These are phyloP conservation scores for Scheffersomyces titani DNA, from an alignment of 1,139 yeast species.

Conservation along the genomic window DNA sequence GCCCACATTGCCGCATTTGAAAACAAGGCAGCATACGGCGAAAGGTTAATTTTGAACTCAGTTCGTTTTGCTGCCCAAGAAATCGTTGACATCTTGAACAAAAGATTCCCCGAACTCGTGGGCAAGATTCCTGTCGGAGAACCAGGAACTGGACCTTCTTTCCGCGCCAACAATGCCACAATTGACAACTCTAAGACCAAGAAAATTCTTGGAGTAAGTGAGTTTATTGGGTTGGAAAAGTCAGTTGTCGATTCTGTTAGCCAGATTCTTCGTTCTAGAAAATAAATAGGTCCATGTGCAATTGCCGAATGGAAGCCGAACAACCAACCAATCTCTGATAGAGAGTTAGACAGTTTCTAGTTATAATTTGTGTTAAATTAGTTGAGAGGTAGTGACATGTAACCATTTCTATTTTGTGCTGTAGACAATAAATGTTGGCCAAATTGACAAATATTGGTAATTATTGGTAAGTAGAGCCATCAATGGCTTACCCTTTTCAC, in stretches of 20 bases:
- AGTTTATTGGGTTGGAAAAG: conserved; percentile 35
- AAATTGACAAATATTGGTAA: not conserved
- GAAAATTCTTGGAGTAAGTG: conserved; percentile 33
- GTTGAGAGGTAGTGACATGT: not conserved
- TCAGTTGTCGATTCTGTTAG: conserved; percentile 41
- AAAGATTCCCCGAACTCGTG: conserved; percentile 8
- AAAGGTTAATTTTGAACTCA: conserved; percentile 29
- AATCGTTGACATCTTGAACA: conserved; percentile 13
- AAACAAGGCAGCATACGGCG: conserved; percentile 20
- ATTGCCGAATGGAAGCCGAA: not conserved
- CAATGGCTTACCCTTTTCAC: not conserved
- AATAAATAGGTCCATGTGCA: not conserved
- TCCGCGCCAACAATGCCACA: conserved; percentile 17
- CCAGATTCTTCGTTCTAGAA: conserved; percentile 27
- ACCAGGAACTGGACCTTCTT: conserved; percentile 7
- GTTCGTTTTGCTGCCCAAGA: conserved; percentile 9
- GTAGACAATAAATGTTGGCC: not conserved
- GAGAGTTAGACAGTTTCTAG: not conserved
- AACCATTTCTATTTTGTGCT: not conserved
- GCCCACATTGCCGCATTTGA: conserved; percentile 51
- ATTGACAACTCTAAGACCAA: conserved; percentile 38
- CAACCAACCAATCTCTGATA: too few relatives aligned
- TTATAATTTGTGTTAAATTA: not conserved
- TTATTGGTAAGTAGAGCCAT: not conserved
- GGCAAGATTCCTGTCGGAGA: conserved; percentile 12